These are phyloP conservation scores for Kodamaea sagamina DNA, from an alignment of 805 yeast genomes.

Conservation along the genomic window DNA sequence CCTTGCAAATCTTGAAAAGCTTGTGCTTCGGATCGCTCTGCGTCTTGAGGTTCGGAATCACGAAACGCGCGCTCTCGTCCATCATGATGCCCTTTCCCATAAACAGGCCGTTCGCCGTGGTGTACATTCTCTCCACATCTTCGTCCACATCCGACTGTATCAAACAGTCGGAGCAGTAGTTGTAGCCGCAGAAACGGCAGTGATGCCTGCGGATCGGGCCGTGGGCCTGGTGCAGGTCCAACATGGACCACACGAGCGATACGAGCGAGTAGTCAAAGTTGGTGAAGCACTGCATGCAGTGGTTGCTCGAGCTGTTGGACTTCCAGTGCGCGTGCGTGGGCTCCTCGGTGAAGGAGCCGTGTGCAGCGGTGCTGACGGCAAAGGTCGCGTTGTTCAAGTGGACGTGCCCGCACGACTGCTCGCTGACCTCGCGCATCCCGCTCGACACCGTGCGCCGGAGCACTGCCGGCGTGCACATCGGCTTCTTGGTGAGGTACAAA, in stretches of 20 bases:
- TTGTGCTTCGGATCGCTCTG: conserved; percentile 17
- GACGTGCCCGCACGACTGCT: conserved; percentile 8
- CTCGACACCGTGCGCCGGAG: conserved; percentile 37
- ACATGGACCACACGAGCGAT: conserved; percentile 13
- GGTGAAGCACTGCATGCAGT: conserved; percentile 46
- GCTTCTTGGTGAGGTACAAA: conserved; percentile 47
- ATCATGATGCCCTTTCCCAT: conserved; percentile 20
- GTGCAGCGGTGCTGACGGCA: background rate
- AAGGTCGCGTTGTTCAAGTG: conserved; percentile 5
- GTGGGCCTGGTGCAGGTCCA: conserved; percentile 20
- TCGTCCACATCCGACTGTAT: conserved; percentile 16
- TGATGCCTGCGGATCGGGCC: conserved; percentile 44
- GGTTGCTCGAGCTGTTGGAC: conserved; percentile 41
- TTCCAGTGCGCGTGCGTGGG: conserved; percentile 58
- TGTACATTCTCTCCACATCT: conserved; percentile 11
- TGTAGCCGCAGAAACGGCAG: conserved; percentile 53
- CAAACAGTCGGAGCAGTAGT: conserved; percentile 37
- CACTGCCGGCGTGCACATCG: conserved; percentile 54
- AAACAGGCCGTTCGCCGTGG: conserved; percentile 12
- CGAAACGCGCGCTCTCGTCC: conserved; percentile 33
- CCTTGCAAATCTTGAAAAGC: conserved; percentile 35
- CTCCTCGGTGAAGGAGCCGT: conserved; percentile 25
- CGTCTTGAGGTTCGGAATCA: conserved; percentile 30
- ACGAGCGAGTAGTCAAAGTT: conserved; percentile 28
- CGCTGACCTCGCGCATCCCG: background rate